Conservation (phyloP, 1,284 basidiomycete genomes). For the Ganoderma lucidum region DNA sequence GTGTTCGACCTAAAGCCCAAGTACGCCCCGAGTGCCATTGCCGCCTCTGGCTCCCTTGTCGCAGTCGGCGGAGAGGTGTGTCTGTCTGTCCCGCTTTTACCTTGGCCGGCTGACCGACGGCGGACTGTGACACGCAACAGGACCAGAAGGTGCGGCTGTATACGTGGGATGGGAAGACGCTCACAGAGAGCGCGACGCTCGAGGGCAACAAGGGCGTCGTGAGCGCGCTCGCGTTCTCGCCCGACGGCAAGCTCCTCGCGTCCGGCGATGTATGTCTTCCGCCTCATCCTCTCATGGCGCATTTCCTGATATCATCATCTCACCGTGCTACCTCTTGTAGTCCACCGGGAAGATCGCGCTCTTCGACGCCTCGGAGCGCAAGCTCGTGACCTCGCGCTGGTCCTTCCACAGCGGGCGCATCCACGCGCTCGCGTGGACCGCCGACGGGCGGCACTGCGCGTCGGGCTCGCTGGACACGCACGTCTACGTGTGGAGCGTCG, state of each 20-base stretch:
- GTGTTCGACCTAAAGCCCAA: constrained; percentile 62
- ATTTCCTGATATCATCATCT: neutral
- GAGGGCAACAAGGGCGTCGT: constrained; percentile 79
- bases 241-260: constrained; percentile 79
- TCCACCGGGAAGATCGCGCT: constrained; percentile 83
- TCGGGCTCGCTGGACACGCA: constrained; percentile 93
- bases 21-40: constrained; percentile 66
- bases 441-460: constrained; percentile 79
- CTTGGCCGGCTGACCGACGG: too few relatives aligned
- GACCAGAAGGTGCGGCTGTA: constrained; percentile 81
- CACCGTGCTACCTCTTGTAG: constrained; percentile 45
- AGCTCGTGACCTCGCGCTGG: constrained; percentile 83
- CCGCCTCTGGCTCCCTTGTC: constrained; percentile 59
- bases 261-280: constrained; percentile 75
- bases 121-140: constrained; percentile 43
- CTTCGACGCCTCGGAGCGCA: constrained; percentile 74
- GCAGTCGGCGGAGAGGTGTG: constrained; percentile 82
- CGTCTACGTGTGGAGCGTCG: constrained; percentile 89
- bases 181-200: constrained; percentile 64
- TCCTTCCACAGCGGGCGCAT: constrained; percentile 89
- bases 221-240: constrained; percentile 84
- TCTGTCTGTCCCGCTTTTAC: neutral
- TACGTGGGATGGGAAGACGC: constrained; percentile 69
- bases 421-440: constrained; percentile 81
- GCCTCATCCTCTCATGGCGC: too few relatives aligned